Base-by-base conservation (phyloP, 83 land plant species). In the Thuja plicata region DNA sequence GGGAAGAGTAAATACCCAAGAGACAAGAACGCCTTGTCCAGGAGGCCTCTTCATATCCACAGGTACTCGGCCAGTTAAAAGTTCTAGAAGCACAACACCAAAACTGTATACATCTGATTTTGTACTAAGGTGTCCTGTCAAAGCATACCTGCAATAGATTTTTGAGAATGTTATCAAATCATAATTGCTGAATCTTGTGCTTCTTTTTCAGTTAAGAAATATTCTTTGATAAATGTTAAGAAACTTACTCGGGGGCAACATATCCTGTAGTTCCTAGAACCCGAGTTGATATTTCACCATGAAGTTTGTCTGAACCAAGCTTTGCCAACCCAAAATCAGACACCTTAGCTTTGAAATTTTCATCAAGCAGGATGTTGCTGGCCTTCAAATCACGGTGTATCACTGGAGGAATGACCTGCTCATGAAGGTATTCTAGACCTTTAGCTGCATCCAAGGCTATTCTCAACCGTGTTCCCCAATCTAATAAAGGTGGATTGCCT, bases 81-180 rank as follows among this genome's bases (percentile, higher is more conserved):
- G 96, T 91, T 96, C 92, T 55, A 96, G 88, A 71, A 95, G 95
- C 73, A 95, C 96, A 55, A 95, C 93, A 11, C 95, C 96, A 88
- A 90, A 95, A 84, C 94, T 94, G 89, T 95, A 95, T 16, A 95
- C 96, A 89, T 95, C 96, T 93, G 96, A 96, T 89, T 96, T 96
- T 87, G 96, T 93, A 0, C 96, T 96, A 88, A 96, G 54, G 71
- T 92, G 95, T 37, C 97, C 97, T 30, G 96, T 93, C 87, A 94
- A 93, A 85, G 94, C 95, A 92, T 96, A 96, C 94, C 97, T 96
- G 87, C 88, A 87, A 11, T 50, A 62, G 84, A 43, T 54, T 27
- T 66, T 85, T 11, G 3, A 85, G 17, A 15, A 3, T 27, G 55
- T 84, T 34, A 13, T n/a, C 57, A 84, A 32, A 38, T 35, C 34